A percentile compares a stretch with the other conserved stretches of the same genome.
phyloP scores from a whole-genome alignment of 352 stramenopile species.

The Phytopythium sindhum region DNA sequence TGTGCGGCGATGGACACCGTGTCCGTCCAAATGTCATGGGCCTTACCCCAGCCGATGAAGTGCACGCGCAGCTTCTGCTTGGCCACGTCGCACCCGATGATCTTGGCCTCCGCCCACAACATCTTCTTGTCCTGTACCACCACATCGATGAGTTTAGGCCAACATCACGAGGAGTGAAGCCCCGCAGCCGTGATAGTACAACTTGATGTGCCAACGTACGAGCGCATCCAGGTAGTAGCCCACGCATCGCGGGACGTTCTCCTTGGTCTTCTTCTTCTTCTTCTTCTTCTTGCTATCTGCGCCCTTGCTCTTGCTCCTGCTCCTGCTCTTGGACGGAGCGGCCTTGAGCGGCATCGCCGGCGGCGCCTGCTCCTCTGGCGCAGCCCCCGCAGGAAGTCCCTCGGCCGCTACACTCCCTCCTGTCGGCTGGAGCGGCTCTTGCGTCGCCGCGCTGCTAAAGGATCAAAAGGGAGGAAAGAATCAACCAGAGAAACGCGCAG shows the following conservation, averaged over 20 bases:
- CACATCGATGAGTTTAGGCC: neutral
- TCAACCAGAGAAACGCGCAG: neutral
- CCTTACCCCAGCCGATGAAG: constrained; percentile 65
- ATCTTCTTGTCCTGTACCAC: constrained; percentile 55
- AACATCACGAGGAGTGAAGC: no score
- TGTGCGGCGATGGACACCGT: constrained; percentile 58
- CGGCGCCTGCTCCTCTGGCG: neutral
- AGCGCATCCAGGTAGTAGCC: constrained; percentile 69
- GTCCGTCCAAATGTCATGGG: constrained; percentile 75
- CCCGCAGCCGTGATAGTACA: neutral
- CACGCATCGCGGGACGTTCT: constrained; percentile 32
- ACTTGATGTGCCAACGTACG: constrained; percentile 12
- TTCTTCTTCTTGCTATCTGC: constrained; percentile 27
- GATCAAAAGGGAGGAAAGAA: neutral
- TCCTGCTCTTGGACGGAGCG: constrained; percentile 7
- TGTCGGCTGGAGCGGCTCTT: constrained; percentile 13
- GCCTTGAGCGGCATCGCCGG: constrained; percentile 5
- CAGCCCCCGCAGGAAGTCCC: neutral
- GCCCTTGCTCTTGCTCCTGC: constrained; percentile 6
- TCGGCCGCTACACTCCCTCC: neutral
- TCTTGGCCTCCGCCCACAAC: constrained; percentile 65
- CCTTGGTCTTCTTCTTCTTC: constrained; percentile 20
- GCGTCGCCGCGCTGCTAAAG: constrained; percentile 6
- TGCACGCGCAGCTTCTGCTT: constrained; percentile 69
- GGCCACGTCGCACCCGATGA: constrained; percentile 55